A percentile compares a stretch with the other conserved stretches of the same genome.
phyloP scores from a whole-genome alignment of 331 rosid genomes.

The Phaseolus coccineus region DNA sequence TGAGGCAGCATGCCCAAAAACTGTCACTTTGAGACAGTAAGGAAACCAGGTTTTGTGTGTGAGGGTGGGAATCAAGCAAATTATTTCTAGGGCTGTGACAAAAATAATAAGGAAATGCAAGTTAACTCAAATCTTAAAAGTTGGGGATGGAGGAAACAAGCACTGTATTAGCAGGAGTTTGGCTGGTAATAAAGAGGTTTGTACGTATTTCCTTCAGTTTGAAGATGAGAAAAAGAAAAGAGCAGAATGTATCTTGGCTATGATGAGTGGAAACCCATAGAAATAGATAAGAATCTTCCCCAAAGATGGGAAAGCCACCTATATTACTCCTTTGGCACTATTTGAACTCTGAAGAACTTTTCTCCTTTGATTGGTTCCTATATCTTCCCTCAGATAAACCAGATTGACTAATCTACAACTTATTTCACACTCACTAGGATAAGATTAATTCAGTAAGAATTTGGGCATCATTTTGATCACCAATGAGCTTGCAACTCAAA shows the following conservation, averaged over 20 bases:
- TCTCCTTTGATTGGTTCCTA: neutral
- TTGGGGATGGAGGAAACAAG: neutral
- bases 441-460: neutral
- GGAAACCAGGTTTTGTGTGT: neutral
- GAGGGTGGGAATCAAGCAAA: neutral
- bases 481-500: conserved; percentile 22
- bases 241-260: neutral
- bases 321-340: conserved; percentile 4
- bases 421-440: conserved; percentile 3
- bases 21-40: conserved; percentile 31
- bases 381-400: conserved; percentile 25
- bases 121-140: conserved; percentile 15
- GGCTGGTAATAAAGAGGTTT: conserved; percentile 12
- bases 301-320: conserved; percentile 24
- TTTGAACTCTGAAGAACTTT: neutral
- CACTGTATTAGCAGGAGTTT: neutral
- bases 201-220: conserved; percentile 1
- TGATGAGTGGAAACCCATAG: conserved; percentile 9
- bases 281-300: conserved; percentile 4
- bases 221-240: conserved; percentile 10
- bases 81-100: conserved; percentile 7
- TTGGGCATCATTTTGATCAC: neutral
- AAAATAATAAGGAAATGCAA: conserved; percentile 35
- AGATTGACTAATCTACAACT: conserved; percentile 15
- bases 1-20: conserved; percentile 7